Base-by-base conservation (phyloP, 2,329 filamentous ascomycete species). In the Fusarium graminum region DNA sequence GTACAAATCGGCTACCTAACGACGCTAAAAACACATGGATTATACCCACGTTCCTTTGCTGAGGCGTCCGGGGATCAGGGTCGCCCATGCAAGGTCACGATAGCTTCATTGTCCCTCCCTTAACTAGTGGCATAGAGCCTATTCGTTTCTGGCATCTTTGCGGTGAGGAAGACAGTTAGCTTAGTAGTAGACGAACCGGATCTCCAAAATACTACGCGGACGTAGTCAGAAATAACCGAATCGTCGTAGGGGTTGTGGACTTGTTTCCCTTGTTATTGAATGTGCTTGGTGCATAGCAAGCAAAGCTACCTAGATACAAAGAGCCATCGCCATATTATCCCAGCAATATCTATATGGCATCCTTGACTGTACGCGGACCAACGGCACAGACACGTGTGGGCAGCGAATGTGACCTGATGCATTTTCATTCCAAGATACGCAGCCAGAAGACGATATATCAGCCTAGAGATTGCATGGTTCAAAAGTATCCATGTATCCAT, bases 81-180 rank as follows among this genome's bases (percentile, higher is more conserved):
- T 69, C 59, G 55, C 53, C 59, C 65, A 54, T 72, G 70, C 70
- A 70, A 67, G 60, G 59, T 72, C 70, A 72, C 70, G 70, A 72
- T 72, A 67, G 61, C 67, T 63, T 70, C 70, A 58, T 53, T 38
- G 57, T 54, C 64, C 59, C 44, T 41, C 42, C 43, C 32, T 56
- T 17, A 52, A 68, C 52, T 54, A 68, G 61, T 69, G 41, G 64
- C 28, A 38, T 62, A 59, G 52, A 54, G 44, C 49, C 50, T 46
- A 60, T 68, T 60, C 43, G 60, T 69, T 56, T 36, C 62, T 52
- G 54, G 66, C 52, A 60, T 68, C 22, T 52, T 68, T 68, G 65
- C 65, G 65, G 65, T 68, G 65, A 68, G 32, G 49, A 40, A 36
- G 30, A 19, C 16, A 52, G 49, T 34, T 62, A 62, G 57, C 49